Evolutionary conservation across 2,329 filamentous ascomycete species (phyloP).

Genomic region (Penicillium rolfsii): DNA sequence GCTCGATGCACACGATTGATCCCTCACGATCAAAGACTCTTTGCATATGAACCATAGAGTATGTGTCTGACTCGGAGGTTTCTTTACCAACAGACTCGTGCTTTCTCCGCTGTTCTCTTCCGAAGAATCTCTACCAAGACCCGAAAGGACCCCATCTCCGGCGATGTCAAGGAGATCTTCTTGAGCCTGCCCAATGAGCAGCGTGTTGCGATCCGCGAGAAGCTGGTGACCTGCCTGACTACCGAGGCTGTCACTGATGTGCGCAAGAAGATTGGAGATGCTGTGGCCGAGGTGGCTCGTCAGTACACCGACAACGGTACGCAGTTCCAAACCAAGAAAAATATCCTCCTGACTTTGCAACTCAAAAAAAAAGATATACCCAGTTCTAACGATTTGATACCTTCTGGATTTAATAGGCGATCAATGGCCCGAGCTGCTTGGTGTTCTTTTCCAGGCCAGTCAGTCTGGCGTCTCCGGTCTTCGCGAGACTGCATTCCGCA

Average conservation of each 20-base stretch:
- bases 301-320: constrained; percentile 92
- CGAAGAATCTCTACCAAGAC: constrained; percentile 89
- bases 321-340: constrained; percentile 36
- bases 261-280: constrained; percentile 94
- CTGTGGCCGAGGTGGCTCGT: constrained; percentile 92
- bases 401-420: constrained; percentile 60
- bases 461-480: constrained; percentile 81
- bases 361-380: not conserved
- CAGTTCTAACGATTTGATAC: constrained; percentile 17
- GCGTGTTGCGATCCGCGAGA: constrained; percentile 77
- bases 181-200: constrained; percentile 75
- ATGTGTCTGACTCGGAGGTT: constrained; percentile 10
- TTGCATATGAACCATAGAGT: not conserved
- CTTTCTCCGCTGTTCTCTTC: constrained; percentile 92
- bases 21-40: not conserved
- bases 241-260: constrained; percentile 73
- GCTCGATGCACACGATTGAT: constrained; percentile 1
- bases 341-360: not conserved
- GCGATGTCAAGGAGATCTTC: constrained; percentile 80
- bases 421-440: constrained; percentile 86
- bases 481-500: constrained; percentile 89
- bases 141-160: constrained; percentile 69
- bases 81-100: constrained; percentile 67
- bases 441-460: constrained; percentile 84
- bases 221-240: constrained; percentile 76